phyloP scores from a whole-genome alignment of 768 basidiomycete genomes.

The Russula brevipes region DNA sequence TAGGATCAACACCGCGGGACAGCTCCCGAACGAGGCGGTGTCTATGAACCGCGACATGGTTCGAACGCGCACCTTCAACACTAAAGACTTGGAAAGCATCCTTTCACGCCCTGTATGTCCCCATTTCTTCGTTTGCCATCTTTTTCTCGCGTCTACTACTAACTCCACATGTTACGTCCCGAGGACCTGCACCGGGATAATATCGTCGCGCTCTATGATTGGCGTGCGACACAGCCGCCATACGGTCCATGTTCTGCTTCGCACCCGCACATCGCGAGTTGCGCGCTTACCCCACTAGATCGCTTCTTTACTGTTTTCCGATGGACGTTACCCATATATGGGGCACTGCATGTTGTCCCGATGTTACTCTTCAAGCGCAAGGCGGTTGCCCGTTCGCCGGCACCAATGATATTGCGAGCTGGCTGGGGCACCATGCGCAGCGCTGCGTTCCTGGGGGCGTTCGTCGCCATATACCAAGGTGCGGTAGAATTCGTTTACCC shows the following conservation, averaged over 20 bases:
- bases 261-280: conserved; percentile 68
- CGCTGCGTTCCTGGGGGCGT: conserved; percentile 80
- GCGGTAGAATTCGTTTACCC: neutral
- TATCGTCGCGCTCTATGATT: neutral
- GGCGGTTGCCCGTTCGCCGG: conserved; percentile 59
- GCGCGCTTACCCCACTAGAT: conserved; percentile 50
- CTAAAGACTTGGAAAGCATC: conserved; percentile 7
- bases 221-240: conserved; percentile 30
- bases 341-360: conserved; percentile 86
- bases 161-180: neutral
- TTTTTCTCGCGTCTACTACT: neutral
- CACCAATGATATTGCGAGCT: conserved; percentile 58
- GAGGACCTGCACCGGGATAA: conserved; percentile 14
- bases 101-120: conserved; percentile 12
- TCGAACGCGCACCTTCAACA: conserved; percentile 2
- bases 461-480: conserved; percentile 78
- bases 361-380: conserved; percentile 75
- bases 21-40: conserved; percentile 6
- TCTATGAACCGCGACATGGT: conserved; percentile 17
- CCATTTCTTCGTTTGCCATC: neutral
- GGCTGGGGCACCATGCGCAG: conserved; percentile 72
- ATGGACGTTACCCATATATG: conserved; percentile 83
- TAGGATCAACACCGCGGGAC: conserved; percentile 25
- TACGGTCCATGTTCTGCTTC: conserved; percentile 65
- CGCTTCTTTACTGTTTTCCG: conserved; percentile 77